Evolutionary conservation across 768 basidiomycete species (phyloP).

Genomic region (Suillus occidentalis): DNA sequence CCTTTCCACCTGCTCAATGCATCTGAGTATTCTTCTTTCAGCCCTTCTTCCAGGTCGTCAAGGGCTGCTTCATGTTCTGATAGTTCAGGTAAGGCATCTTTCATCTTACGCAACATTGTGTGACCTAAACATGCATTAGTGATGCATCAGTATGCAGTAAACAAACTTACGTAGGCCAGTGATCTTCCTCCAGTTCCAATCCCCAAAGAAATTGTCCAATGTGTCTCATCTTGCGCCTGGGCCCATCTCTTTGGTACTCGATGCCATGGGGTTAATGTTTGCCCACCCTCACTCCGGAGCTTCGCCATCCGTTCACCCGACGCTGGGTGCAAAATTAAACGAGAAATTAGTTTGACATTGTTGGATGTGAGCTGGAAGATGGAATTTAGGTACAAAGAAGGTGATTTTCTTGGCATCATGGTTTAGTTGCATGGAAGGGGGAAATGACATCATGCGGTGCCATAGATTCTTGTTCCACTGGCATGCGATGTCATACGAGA

Average conservation of each 20-base stretch:
- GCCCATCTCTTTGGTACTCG: slow-evolving; percentile 37
- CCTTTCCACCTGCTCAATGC: slow-evolving; percentile 17
- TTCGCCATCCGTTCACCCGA: slow-evolving; percentile 35
- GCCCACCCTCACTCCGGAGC: slow-evolving; percentile 38
- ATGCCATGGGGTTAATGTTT: slow-evolving; percentile 26
- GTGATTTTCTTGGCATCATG: not conserved
- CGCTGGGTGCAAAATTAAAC: slow-evolving; percentile 27
- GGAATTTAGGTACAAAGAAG: slow-evolving; percentile 35
- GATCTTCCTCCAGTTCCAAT: slow-evolving; percentile 35
- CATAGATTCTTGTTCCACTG: slow-evolving; percentile 3
- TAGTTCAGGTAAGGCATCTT: slow-evolving; percentile 1
- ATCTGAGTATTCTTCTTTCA: not conserved
- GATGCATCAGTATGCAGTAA: not conserved
- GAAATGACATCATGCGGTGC: not conserved
- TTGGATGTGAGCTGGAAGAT: slow-evolving; percentile 32
- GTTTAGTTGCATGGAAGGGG: slow-evolving; percentile 1
- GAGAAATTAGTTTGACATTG: slow-evolving; percentile 27
- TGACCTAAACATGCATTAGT: not conserved
- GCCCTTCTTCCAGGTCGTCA: not conserved
- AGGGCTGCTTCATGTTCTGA: not conserved
- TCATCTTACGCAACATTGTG: slow-evolving; percentile 4
- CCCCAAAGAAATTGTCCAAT: slow-evolving; percentile 35
- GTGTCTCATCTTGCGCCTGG: slow-evolving; percentile 31
- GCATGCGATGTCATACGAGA: too few species aligned
- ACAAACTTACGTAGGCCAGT: slow-evolving; percentile 20